These are phyloP conservation scores for Raddia guianensis DNA, from an alignment of 176 grass and related monocot species.

Conservation along the genomic window DNA sequence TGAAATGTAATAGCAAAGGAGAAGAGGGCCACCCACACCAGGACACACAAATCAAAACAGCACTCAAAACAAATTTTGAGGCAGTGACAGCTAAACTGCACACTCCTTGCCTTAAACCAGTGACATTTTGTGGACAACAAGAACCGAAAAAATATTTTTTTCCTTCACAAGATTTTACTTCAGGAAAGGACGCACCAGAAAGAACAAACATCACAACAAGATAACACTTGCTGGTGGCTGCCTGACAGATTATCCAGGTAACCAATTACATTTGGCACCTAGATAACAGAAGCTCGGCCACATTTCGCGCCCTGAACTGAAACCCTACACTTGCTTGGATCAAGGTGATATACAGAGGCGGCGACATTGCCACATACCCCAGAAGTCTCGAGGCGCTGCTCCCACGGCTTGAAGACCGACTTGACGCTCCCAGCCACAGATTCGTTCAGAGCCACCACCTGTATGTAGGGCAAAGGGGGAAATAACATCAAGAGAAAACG, in stretches of 20 bases:
- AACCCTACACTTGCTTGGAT: background rate
- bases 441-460: constrained; percentile 91
- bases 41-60: background rate
- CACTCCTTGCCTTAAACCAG: background rate
- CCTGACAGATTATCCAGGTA: background rate
- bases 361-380: constrained; percentile 50
- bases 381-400: constrained; percentile 79
- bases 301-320: background rate
- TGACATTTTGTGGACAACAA: background rate
- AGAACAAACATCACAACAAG: background rate
- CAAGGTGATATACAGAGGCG: background rate
- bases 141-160: background rate
- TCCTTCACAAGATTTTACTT: background rate
- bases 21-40: background rate
- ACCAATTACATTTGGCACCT: background rate
- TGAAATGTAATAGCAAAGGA: background rate
- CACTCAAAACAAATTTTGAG: background rate
- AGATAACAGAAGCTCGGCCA: background rate
- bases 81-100: background rate
- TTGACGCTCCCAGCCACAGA: constrained; percentile 85
- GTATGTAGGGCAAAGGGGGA: background rate
- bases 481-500: background rate
- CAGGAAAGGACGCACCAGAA: background rate
- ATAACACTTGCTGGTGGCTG: background rate
- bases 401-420: constrained; percentile 90